Evolutionary conservation across 306 rosid species (phyloP).

Genomic region (Pachyrhizus erosus): DNA sequence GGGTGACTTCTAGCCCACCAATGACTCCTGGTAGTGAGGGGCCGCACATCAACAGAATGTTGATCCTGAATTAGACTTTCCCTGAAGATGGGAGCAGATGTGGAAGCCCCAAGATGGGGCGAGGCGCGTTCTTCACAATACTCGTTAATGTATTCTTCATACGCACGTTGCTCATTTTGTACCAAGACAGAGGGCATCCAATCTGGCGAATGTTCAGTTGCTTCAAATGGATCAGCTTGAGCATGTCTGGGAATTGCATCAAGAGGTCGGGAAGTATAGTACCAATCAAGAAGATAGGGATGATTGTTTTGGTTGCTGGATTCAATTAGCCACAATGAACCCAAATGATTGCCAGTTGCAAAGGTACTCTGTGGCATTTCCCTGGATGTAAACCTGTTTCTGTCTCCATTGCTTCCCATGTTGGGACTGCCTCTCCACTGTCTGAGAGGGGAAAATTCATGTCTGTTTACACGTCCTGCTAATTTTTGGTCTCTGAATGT

Average conservation of each 20-base stretch:
- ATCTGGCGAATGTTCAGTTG: conserved; percentile 50
- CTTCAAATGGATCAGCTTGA: conserved; percentile 52
- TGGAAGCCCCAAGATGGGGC: conserved; percentile 76
- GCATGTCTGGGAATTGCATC: conserved; percentile 31
- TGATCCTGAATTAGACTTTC: conserved; percentile 60
- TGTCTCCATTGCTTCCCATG: conserved; percentile 51
- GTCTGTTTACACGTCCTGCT: conserved; percentile 51
- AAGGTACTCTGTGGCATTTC: conserved; percentile 52
- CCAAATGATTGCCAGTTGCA: conserved; percentile 56
- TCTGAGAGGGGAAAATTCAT: conserved; percentile 56
- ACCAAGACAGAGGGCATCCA: conserved; percentile 60
- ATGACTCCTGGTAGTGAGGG: conserved; percentile 49
- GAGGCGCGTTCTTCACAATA: conserved; percentile 44
- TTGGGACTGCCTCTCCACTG: conserved; percentile 55
- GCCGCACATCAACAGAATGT: conserved; percentile 31
- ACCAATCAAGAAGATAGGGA: conserved; percentile 86
- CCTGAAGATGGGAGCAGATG: conserved; percentile 64
- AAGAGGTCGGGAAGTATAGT: conserved; percentile 66
- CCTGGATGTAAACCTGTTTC: conserved; percentile 50
- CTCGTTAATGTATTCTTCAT: conserved; percentile 52
- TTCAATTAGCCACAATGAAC: conserved; percentile 67
- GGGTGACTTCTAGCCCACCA: conserved; percentile 87
- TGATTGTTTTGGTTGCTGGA: conserved; percentile 58
- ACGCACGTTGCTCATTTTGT: conserved; percentile 41
- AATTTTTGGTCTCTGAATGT: conserved; percentile 70